Percentiles rank a stretch among this genome's conserved stretches.
These are phyloP conservation scores for Colletotrichum shisoi DNA, from an alignment of 2,329 filamentous ascomycete genomes.

Conservation along the genomic window DNA sequence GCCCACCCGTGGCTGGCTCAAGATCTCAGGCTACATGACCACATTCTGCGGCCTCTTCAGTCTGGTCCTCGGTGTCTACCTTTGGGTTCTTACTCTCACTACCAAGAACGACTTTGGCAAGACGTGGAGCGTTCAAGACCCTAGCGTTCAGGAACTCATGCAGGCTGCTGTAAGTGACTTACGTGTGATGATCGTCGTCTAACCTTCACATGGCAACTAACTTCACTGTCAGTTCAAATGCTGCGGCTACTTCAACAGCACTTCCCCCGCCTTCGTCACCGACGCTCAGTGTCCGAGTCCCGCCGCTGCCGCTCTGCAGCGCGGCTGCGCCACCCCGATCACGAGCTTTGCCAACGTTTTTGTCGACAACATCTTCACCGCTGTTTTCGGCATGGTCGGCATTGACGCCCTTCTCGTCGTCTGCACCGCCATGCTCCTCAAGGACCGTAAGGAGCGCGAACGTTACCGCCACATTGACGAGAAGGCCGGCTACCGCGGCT, in stretches of 20 bases:
- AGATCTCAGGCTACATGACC: constrained; percentile 71
- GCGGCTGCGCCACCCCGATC: constrained; percentile 74
- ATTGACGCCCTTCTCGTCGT: constrained; percentile 74
- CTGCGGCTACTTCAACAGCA: constrained; percentile 80
- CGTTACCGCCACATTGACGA: constrained; percentile 82
- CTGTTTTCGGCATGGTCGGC: constrained; percentile 79
- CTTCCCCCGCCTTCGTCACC: constrained; percentile 74
- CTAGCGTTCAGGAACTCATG: constrained; percentile 70
- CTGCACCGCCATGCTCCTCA: constrained; percentile 76
- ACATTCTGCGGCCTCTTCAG: constrained; percentile 70
- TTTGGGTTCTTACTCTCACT: constrained; percentile 78
- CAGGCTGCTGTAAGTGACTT: constrained; percentile 68
- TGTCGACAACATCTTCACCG: constrained; percentile 79
- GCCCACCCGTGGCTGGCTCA: constrained; percentile 73
- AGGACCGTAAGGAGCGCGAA: constrained; percentile 81
- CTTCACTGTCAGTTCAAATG: constrained; percentile 70
- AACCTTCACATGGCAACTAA: constrained; percentile 39
- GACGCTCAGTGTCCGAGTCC: constrained; percentile 74
- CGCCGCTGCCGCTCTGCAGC: constrained; percentile 72
- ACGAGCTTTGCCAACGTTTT: constrained; percentile 73
- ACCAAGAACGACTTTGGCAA: constrained; percentile 68
- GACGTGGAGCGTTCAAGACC: constrained; percentile 67
- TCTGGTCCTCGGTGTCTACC: constrained; percentile 68
- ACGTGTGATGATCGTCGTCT: no score
- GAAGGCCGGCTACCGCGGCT: constrained; percentile 68